Evolutionary conservation across 805 yeast species (phyloP), one percentile per base, ranked within the genome.

Genomic region (Ogataea siamensis): DNA sequence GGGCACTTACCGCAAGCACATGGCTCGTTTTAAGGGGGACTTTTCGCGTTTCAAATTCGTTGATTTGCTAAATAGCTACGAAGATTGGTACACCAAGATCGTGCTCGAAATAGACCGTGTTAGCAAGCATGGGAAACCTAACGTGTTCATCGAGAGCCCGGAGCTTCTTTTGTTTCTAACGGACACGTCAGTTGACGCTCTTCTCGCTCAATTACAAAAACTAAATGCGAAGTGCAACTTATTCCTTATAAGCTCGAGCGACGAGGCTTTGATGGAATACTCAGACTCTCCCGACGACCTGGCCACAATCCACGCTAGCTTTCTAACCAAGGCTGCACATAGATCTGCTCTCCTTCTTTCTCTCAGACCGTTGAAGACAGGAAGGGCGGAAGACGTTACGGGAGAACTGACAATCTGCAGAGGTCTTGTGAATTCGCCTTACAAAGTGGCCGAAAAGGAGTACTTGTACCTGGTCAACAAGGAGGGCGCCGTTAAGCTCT

Each of bases 351-450:
- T 78, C 28, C 66, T 77, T 26, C 47, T 87, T n/a, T 66, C 71
- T 14, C 54, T 87, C 23, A 73, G 75, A 50, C 88, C 95, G 1
- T 63, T 87, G 42, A 68, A 74, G 3, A 86, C 95, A 0, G 95
- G 95, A 0, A 69, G 87, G 49, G 95, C 96, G 0, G 76, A 74
- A 30, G 96, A 87, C 55, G 74, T 85, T 2, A 82, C 95, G 0
- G 96, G 96, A 1, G 68, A 80, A 4, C 54, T 87, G 27, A 67
- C 74, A 0, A 68, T 87, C 0, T 60, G 80, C 0, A 64, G 63
- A 34, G 95, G 95, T 0, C 66, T 78, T 2, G 42, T 67, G 2
- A 49, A 51, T 5, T 40, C 21, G 8, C 21, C 41, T 0, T 29
- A 53, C 0, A 47, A 49, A 2, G 68, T 78, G 0, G 46, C 57